Evolutionary conservation across 1,284 basidiomycete genomes (phyloP), one percentile per base, ranked within the genome.

Genomic region (Cystobasidium pallidum): DNA sequence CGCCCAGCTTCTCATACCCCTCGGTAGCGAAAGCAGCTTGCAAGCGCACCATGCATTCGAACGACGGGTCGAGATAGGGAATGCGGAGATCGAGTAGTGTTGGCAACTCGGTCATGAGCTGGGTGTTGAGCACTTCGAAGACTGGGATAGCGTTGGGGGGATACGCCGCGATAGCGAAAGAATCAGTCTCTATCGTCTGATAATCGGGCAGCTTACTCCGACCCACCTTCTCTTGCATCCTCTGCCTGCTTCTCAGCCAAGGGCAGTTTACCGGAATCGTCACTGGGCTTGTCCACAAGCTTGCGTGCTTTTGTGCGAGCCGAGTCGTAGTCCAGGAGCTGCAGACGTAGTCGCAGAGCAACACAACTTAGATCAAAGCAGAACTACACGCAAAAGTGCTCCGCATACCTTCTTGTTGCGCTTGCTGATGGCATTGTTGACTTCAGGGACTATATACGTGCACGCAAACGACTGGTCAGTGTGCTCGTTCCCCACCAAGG

Each of bases 21-120:
- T 98, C 94, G 80, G 97, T 91, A 0, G 94, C 93, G 79, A 97
- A 97, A 78, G 94, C 93, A 79, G 91, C 88, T 81, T 99, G 95
- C 86, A 96, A 92, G 51, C 96, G 87, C 77, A 97, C 92, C 76
- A 75, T 98, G 39, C 95, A 92, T 82, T 99, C 96, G 80, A 99
- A 98, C 76, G 91, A 94, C 0, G 96, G 96, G 81, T 99, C 95
- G 75, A 99, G 91, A 84, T 93, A 99, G 7, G 96, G 95, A 51
- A 99, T 90, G 43, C 96, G 90, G 28, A 98, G 87, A 78, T 98
- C 94, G 58, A 99, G 87, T 32, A 99, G 83, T 77, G 95, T 88
- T 0, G 96, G 96, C 7, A 99, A 85, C 79, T 99, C 96, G 32
- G 85, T 81, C 77, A 95, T 90, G 76, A 98, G 87, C 78, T 97